Base-by-base conservation (phyloP, 805 yeast species). In the Dipodascopsis tothii region DNA sequence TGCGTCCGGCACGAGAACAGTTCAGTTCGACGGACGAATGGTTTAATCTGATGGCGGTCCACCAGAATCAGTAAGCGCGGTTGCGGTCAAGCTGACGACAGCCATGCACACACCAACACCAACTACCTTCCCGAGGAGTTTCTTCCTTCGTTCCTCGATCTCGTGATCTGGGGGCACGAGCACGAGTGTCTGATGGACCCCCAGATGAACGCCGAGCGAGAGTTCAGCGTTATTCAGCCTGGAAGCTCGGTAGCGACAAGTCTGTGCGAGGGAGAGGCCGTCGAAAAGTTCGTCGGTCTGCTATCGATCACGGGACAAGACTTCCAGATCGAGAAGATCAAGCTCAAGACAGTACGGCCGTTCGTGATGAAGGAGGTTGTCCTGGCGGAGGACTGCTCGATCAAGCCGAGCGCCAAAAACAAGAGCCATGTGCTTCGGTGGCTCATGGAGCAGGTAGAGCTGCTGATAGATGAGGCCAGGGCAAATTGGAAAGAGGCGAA, bases 101-200 rank as follows among this genome's bases (percentile, higher is more conserved):
- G 46, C 32, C 48, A 84, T 59, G 73, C 79, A 2, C 88, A 88
- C 56, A 76, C 94, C 1, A 77, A 78, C 35, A 84, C 94, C 0
- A 79, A 85, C 3, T 82, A 82, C 52, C 67, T 92, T 3, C 97
- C 96, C 4, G 97, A 88, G 51, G 72, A 71, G 41, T 82, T 84
- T 54, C 65, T 92, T 20, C 98, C 97, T 0, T 67, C 72, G 5
- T 87, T 88, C 59, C 57, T 92, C 37, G 87, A 92, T 58, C 68
- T 90, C 44, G 80, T 92, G 0, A 66, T 88, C 1, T 92, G 98
- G 98, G 98, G 98, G 16, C 98, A 92, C 62, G 98, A 92, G 60
- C 98, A 92, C 63, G 96, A 92, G 60, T 86, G 96, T 58, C 71
- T 80, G 3, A 84, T 90, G 1, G 76, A 75, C 45, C 77, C 94